Evolutionary conservation across 768 basidiomycete species (phyloP).

Genomic region (Ramaria rubella): DNA sequence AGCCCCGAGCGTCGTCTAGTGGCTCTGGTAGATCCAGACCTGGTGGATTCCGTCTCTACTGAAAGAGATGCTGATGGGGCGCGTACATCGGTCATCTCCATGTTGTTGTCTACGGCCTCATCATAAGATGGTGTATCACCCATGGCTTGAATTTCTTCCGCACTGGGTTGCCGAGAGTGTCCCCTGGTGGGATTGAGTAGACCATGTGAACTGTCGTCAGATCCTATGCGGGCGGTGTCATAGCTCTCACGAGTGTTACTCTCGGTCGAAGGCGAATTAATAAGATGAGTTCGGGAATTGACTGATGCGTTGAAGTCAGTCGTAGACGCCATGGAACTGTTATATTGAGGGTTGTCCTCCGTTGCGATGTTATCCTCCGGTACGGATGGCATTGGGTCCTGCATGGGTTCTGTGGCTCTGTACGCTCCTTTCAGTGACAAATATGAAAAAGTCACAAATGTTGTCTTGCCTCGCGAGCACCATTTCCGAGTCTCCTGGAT

Average conservation of each 20-base stretch:
- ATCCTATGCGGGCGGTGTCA: not conserved
- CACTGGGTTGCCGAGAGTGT: not conserved
- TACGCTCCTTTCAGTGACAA: too few species aligned
- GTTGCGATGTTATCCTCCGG: not conserved
- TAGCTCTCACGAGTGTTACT: not conserved
- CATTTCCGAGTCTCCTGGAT: slow-evolving; percentile 76
- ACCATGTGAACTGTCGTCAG: slow-evolving; percentile 1
- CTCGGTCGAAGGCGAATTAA: not conserved
- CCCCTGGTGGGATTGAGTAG: not conserved
- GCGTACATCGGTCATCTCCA: not conserved
- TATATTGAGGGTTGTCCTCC: not conserved
- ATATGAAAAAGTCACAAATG: not conserved
- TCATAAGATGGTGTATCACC: not conserved
- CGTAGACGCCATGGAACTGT: not conserved
- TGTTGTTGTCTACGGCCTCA: not conserved
- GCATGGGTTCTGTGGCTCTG: not conserved
- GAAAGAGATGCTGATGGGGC: not conserved
- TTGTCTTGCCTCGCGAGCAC: slow-evolving; percentile 48
- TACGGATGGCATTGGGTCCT: slow-evolving; percentile 6
- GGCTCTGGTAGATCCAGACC: not conserved
- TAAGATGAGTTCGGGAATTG: not conserved
- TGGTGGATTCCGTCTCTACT: not conserved
- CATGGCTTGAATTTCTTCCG: not conserved
- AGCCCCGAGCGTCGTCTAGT: not conserved
- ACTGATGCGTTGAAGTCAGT: too few species aligned